A percentile compares a stretch with the other conserved stretches of the same genome.
These are phyloP conservation scores for Boletus subcaerulescens DNA, from an alignment of 768 basidiomycete genomes.

Conservation along the genomic window DNA sequence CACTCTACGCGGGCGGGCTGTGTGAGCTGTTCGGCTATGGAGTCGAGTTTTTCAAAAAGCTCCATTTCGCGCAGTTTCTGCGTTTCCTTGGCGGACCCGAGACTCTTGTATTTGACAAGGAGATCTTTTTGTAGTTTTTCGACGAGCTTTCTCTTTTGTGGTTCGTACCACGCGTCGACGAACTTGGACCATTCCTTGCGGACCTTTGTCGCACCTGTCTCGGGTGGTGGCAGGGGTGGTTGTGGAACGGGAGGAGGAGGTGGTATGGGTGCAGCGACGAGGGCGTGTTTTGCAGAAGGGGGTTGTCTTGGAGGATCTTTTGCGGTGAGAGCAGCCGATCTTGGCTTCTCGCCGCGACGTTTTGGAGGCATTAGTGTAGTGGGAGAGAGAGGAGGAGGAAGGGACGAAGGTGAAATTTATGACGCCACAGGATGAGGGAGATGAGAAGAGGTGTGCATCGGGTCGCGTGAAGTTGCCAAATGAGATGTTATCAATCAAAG, in stretches of 20 bases:
- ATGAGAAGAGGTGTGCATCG: constrained; percentile 14
- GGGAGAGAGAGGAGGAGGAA: neutral
- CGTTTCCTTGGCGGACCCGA: constrained; percentile 22
- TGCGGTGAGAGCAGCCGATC: neutral
- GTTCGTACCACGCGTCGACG: constrained; percentile 29
- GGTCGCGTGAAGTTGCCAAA: constrained; percentile 29
- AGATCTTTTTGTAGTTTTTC: constrained; percentile 33
- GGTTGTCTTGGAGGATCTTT: constrained; percentile 15
- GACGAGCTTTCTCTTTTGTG: constrained; percentile 26
- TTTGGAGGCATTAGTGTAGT: constrained; percentile 27
- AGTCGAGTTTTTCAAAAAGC: constrained; percentile 23
- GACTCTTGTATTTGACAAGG: constrained; percentile 30
- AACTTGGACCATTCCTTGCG: constrained; percentile 32
- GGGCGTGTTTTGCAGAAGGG: too few species aligned
- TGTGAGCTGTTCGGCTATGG: constrained; percentile 23
- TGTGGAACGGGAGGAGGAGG: neutral
- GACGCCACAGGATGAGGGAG: constrained; percentile 20
- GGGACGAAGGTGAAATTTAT: constrained; percentile 8
- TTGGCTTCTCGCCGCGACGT: constrained; percentile 23
- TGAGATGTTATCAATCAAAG: constrained; percentile 27
- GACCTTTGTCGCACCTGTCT: constrained; percentile 22
- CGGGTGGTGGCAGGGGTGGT: constrained; percentile 17
- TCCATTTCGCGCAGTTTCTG: constrained; percentile 31
- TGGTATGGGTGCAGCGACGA: neutral
- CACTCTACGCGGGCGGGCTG: constrained; percentile 33